Evolutionary conservation across 2,329 filamentous ascomycete genomes (phyloP).

Genomic region (Fusarium irregulare): DNA sequence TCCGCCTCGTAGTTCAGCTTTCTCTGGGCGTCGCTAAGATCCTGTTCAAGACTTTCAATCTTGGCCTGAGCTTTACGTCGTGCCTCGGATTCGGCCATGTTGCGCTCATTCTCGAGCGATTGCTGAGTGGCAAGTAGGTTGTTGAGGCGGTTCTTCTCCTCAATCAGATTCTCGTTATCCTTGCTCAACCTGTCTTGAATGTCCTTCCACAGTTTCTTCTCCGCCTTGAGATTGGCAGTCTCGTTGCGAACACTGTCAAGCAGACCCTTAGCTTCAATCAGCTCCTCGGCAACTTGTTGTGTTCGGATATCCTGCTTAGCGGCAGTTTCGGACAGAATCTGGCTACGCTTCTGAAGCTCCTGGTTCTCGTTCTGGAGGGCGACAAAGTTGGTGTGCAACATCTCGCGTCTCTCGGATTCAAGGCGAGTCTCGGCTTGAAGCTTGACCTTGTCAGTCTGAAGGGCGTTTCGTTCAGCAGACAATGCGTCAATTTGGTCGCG

Average conservation of each 20-base stretch:
- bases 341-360: conserved; percentile 85
- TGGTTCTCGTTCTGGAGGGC: conserved; percentile 86
- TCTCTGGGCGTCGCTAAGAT: conserved; percentile 81
- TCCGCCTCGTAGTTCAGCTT: conserved; percentile 86
- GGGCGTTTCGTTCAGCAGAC: conserved; percentile 81
- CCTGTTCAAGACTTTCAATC: conserved; percentile 81
- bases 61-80: conserved; percentile 82
- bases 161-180: conserved; percentile 85
- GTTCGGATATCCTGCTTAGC: conserved; percentile 91
- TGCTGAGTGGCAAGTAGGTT: conserved; percentile 86
- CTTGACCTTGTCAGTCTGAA: conserved; percentile 85
- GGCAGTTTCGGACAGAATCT: conserved; percentile 80
- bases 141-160: conserved; percentile 87
- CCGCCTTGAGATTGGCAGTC: conserved; percentile 90
- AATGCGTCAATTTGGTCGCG: conserved; percentile 87
- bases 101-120: conserved; percentile 90
- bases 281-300: conserved; percentile 91
- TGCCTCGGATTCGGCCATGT: conserved; percentile 83
- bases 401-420: conserved; percentile 85
- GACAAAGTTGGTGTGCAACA: conserved; percentile 87
- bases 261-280: conserved; percentile 85
- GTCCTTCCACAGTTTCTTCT: conserved; percentile 93
- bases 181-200: conserved; percentile 90
- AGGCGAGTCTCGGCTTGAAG: conserved; percentile 84
- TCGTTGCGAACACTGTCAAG: conserved; percentile 91